Conservation (phyloP, 140 eudicot species). For the Cichorium intybus region DNA sequence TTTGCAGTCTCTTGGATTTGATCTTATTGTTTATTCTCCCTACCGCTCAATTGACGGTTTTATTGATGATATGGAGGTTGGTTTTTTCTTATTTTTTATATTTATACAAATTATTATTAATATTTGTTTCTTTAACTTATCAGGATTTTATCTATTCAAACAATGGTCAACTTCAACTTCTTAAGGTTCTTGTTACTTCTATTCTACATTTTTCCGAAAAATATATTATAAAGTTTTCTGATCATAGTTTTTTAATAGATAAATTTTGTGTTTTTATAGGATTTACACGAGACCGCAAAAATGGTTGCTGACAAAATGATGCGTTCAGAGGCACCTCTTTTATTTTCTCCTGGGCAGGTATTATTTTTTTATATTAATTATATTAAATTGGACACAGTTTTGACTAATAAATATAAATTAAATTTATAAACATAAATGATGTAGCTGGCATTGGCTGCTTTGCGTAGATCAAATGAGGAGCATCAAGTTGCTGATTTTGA, state of each 20-base stretch:
- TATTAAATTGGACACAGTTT: background rate
- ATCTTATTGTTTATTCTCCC: slow-evolving; percentile 94
- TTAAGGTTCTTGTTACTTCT: slow-evolving; percentile 45
- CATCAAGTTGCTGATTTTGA: slow-evolving; percentile 70
- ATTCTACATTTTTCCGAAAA: background rate
- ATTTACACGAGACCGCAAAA: slow-evolving; percentile 61
- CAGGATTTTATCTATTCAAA: slow-evolving; percentile 55
- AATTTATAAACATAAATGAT: slow-evolving; percentile 1
- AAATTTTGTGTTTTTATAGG: slow-evolving; percentile 29
- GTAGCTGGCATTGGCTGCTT: slow-evolving; percentile 93
- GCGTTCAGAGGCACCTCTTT: slow-evolving; percentile 95
- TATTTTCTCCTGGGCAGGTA: slow-evolving; percentile 99
- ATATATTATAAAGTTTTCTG: background rate
- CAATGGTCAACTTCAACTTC: slow-evolving; percentile 46
- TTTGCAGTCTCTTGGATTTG: slow-evolving; percentile 93
- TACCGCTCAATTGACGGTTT: slow-evolving; percentile 95
- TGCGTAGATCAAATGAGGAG: slow-evolving; percentile 69
- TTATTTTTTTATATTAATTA: background rate
- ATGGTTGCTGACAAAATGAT: slow-evolving; percentile 79
- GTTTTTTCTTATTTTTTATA: slow-evolving; percentile 13
- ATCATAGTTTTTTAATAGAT: background rate
- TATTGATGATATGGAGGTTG: slow-evolving; percentile 79
- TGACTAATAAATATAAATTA: background rate
- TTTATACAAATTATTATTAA: background rate
- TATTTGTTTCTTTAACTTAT: slow-evolving; percentile 2